phyloP scores from a whole-genome alignment of 805 yeast genomes.

The Candida sithepensis region DNA sequence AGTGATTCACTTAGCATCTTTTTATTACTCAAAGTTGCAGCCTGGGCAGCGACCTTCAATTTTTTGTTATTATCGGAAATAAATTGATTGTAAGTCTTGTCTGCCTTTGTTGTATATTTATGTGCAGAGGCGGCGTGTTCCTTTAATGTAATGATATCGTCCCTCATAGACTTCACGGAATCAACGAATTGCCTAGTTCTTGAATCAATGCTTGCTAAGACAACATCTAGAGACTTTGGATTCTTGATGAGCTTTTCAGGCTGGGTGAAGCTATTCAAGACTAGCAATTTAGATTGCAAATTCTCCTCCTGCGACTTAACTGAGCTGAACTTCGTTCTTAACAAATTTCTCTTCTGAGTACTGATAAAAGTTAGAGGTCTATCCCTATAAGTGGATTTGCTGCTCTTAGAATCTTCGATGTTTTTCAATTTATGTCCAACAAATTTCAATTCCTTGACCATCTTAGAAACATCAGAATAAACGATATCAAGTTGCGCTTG shows the following conservation, averaged over 20 bases:
- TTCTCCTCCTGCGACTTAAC: conserved; percentile 14
- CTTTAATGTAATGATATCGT: conserved; percentile 7
- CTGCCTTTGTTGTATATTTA: neutral
- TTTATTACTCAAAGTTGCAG: conserved; percentile 12
- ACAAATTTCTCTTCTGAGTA: conserved; percentile 11
- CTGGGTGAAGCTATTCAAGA: conserved; percentile 25
- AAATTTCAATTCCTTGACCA: conserved; percentile 9
- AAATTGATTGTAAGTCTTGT: neutral
- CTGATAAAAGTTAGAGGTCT: conserved; percentile 21
- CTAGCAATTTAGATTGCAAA: conserved; percentile 23
- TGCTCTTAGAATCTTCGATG: neutral
- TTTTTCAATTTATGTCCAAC: conserved; percentile 8
- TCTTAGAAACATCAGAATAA: conserved; percentile 4
- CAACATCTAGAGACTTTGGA: conserved; percentile 25
- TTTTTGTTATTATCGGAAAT: conserved; percentile 4
- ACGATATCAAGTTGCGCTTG: neutral
- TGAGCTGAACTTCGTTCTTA: conserved; percentile 13
- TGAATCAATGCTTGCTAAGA: conserved; percentile 27
- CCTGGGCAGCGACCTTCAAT: conserved; percentile 10
- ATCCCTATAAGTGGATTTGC: neutral
- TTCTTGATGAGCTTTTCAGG: conserved; percentile 28
- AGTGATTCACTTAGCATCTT: conserved; percentile 8
- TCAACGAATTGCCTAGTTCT: conserved; percentile 18
- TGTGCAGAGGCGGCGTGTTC: neutral
- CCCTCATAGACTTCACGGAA: conserved; percentile 15